phyloP scores from a whole-genome alignment of 2,329 filamentous ascomycete genomes.

The Cytospora chrysosperma region DNA sequence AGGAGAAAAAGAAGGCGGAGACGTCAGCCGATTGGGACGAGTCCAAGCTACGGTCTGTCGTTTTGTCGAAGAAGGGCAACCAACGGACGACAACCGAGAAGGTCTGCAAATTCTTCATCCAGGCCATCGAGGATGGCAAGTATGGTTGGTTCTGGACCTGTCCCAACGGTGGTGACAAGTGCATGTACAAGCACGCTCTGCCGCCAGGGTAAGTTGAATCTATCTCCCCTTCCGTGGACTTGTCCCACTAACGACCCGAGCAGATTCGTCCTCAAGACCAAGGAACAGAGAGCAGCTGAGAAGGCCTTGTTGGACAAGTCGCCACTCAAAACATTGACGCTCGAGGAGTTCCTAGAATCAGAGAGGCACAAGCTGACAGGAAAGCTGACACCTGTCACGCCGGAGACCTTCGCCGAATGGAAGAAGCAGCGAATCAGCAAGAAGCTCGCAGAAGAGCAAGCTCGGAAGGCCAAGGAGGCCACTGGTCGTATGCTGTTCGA shows the following conservation, averaged over 20 bases:
- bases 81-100: conserved; percentile 94
- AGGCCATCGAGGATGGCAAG: conserved; percentile 96
- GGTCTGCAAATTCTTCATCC: conserved; percentile 98
- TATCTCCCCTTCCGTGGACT: neutral
- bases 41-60: conserved; percentile 86
- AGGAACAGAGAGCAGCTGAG: conserved; percentile 91
- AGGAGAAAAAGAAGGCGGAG: conserved; percentile 80
- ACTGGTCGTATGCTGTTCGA: conserved; percentile 95
- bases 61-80: conserved; percentile 95
- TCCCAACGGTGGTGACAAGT: conserved; percentile 94
- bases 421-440: conserved; percentile 93
- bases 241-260: conserved; percentile 8
- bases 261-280: conserved; percentile 95
- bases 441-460: conserved; percentile 92
- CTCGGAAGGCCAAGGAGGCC: conserved; percentile 87
- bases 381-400: conserved; percentile 87
- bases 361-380: conserved; percentile 95
- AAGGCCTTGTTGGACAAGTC: conserved; percentile 96
- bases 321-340: conserved; percentile 86
- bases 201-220: conserved; percentile 75
- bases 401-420: conserved; percentile 92
- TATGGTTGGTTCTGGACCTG: conserved; percentile 99
- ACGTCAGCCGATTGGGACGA: conserved; percentile 98
- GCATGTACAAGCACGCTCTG: conserved; percentile 96
- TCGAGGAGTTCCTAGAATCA: conserved; percentile 96